These are phyloP conservation scores for Leishmania tropica DNA, from an alignment of 208 protist genomes.

Conservation along the genomic window DNA sequence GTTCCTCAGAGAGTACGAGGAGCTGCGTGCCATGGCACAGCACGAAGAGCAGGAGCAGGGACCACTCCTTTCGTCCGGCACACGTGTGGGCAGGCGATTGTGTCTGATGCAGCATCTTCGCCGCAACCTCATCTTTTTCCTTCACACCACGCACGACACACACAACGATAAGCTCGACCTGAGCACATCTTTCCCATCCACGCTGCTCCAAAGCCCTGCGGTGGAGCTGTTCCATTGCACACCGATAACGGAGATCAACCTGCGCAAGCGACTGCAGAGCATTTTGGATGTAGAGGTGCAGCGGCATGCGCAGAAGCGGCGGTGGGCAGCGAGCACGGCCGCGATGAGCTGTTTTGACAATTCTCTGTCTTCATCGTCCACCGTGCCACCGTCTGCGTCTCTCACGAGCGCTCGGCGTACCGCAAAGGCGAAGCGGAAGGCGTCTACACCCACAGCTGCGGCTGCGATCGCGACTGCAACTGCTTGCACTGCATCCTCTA, in stretches of 20 bases:
- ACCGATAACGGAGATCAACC: conserved; percentile 64
- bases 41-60: conserved; percentile 14
- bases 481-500: background rate
- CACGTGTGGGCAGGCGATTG: background rate
- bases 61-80: background rate
- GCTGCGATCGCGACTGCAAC: background rate
- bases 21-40: conserved; percentile 5
- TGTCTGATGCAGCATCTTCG: conserved; percentile 28
- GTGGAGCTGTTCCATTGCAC: conserved; percentile 80
- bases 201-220: conserved; percentile 47
- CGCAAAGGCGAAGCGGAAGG: background rate
- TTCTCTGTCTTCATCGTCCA: background rate
- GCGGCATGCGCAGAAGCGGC: background rate
- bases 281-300: conserved; percentile 35
- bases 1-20: conserved; percentile 71
- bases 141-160: conserved; percentile 86
- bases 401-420: background rate
- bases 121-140: conserved; percentile 66
- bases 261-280: conserved; percentile 51
- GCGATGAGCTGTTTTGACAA: background rate
- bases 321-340: background rate
- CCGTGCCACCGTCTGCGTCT: background rate
- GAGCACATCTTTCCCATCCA: conserved; percentile 36
- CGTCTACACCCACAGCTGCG: background rate
- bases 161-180: conserved; percentile 83